phyloP scores from a whole-genome alignment of 2,329 filamentous ascomycete genomes.

The Pseudogymnoascus sp. region DNA sequence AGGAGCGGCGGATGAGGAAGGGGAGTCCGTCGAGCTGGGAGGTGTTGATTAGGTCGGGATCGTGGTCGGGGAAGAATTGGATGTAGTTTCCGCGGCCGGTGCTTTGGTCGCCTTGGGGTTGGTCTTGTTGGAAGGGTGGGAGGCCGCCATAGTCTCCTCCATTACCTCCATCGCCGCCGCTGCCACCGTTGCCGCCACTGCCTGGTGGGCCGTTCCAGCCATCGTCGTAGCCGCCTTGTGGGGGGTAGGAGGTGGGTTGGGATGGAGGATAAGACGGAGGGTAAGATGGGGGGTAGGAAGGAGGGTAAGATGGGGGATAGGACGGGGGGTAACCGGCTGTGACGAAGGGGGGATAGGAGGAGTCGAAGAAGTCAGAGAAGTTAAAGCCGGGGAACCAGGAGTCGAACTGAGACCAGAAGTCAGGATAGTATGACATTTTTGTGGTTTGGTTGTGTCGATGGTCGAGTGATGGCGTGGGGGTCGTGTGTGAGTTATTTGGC shows the following conservation, averaged over 20 bases:
- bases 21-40: neutral
- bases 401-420: neutral
- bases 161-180: neutral
- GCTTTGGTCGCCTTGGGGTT: neutral
- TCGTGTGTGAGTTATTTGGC: neutral
- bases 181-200: neutral
- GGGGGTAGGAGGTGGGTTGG: neutral
- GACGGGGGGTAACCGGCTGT: neutral
- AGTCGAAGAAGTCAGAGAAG: neutral
- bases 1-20: neutral
- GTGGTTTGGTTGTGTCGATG: neutral
- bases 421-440: neutral
- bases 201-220: neutral
- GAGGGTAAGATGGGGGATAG: neutral
- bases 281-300: neutral
- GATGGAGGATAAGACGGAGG: neutral
- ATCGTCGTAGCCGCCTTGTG: neutral
- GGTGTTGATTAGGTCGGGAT: neutral
- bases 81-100: neutral
- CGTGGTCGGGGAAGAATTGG: neutral
- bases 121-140: neutral
- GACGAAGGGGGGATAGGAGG: neutral
- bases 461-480: neutral
- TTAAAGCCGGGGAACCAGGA: slow-evolving; percentile 4
- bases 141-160: neutral